A percentile compares a stretch with the other conserved stretches of the same genome.
Evolutionary conservation across 208 protist genomes (phyloP).

Genomic region (Leishmania lainsoni): DNA sequence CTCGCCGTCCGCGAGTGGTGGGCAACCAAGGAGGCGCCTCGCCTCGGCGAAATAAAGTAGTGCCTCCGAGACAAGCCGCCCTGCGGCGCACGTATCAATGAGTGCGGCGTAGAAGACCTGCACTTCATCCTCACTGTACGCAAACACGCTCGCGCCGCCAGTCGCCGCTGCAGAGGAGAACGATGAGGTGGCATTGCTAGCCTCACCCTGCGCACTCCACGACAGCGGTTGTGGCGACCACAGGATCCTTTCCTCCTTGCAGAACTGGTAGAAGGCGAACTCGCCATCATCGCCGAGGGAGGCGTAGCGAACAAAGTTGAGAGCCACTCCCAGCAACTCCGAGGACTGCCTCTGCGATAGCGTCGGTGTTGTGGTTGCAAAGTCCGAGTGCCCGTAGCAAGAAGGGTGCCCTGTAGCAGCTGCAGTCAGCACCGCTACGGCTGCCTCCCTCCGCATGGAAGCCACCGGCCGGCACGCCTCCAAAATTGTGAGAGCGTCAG

Average conservation of each 20-base stretch:
- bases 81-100: conserved; percentile 59
- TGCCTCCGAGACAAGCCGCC: conserved; percentile 52
- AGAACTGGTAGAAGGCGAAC: conserved; percentile 70
- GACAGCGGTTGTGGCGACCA: conserved; percentile 17
- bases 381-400: neutral
- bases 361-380: neutral
- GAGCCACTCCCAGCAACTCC: conserved; percentile 1
- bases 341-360: neutral
- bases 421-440: neutral
- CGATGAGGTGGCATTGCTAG: neutral
- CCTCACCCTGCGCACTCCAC: neutral
- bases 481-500: conserved; percentile 42
- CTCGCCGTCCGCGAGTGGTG: conserved; percentile 15
- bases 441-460: neutral
- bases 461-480: conserved; percentile 18
- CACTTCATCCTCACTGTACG: conserved; percentile 25
- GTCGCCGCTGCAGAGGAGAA: neutral
- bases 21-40: conserved; percentile 30
- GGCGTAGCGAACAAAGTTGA: conserved; percentile 53
- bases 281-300: conserved; percentile 67
- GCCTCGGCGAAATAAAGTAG: conserved; percentile 53
- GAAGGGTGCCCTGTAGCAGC: neutral
- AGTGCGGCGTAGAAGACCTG: conserved; percentile 66
- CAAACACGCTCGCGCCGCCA: neutral
- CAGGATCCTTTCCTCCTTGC: conserved; percentile 39